These are phyloP conservation scores for Anthracocystis walkeri DNA, from an alignment of 1,284 basidiomycete genomes.

Conservation along the genomic window DNA sequence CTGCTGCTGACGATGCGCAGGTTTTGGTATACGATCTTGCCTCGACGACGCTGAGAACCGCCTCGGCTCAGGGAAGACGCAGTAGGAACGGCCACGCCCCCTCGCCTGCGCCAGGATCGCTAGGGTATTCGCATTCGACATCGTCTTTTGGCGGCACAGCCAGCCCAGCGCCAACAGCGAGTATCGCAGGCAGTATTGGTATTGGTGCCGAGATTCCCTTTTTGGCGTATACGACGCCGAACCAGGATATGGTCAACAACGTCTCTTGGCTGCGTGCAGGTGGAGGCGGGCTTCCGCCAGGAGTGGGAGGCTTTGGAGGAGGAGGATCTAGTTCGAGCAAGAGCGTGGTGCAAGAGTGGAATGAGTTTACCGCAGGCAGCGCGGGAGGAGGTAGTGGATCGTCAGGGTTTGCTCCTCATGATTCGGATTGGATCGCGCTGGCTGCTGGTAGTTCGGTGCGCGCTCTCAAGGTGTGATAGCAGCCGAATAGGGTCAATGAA, in stretches of 20 bases:
- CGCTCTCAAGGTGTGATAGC: conserved; percentile 42
- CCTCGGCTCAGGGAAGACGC: conserved; percentile 65
- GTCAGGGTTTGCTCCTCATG: conserved; percentile 42
- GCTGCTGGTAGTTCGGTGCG: conserved; percentile 49
- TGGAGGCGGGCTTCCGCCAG: conserved; percentile 31
- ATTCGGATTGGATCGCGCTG: conserved; percentile 54
- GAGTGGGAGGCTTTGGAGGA: conserved; percentile 40
- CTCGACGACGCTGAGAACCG: conserved; percentile 63
- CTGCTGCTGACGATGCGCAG: conserved; percentile 67
- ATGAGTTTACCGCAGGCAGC: conserved; percentile 59
- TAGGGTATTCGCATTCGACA: conserved; percentile 43
- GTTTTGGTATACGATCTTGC: conserved; percentile 68
- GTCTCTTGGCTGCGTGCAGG: conserved; percentile 64
- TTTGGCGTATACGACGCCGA: conserved; percentile 63
- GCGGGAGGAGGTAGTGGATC: conserved; percentile 13
- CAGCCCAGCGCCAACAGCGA: conserved; percentile 43
- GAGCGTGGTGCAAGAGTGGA: conserved; percentile 67
- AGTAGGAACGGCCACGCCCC: conserved; percentile 63
- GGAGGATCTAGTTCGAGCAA: conserved; percentile 37
- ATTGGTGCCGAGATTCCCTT: conserved; percentile 65
- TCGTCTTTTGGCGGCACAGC: conserved; percentile 48
- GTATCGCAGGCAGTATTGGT: conserved; percentile 50
- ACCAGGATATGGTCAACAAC: conserved; percentile 68
- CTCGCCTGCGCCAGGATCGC: conserved; percentile 50
- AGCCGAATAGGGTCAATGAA: background rate